Evolutionary conservation across 2,329 filamentous ascomycete genomes (phyloP).

Genomic region (Thermochaetoides dissita): DNA sequence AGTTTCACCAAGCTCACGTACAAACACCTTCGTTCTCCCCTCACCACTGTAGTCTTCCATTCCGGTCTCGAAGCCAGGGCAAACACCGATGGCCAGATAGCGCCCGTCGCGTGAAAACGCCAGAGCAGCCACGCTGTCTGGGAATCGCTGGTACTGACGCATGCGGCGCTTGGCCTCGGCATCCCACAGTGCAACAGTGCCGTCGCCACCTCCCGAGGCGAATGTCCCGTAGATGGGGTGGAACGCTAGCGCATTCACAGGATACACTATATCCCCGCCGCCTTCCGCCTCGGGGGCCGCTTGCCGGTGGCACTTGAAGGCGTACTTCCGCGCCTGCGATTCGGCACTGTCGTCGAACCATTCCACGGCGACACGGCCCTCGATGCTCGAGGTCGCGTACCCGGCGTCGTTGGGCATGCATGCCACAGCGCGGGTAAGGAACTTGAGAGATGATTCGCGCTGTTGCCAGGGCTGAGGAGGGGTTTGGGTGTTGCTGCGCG

Average conservation of each 20-base stretch:
- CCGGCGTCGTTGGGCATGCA: constrained; percentile 96
- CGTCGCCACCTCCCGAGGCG: constrained; percentile 78
- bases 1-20: constrained; percentile 71
- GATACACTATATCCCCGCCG: constrained; percentile 71
- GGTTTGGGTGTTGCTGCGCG: constrained; percentile 30
- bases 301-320: constrained; percentile 95
- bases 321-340: constrained; percentile 86
- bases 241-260: constrained; percentile 80
- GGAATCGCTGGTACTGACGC: constrained; percentile 74
- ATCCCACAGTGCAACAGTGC: constrained; percentile 87
- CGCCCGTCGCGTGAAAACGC: constrained; percentile 66
- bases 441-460: constrained; percentile 86
- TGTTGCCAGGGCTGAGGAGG: constrained; percentile 70
- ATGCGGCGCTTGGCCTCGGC: constrained; percentile 80
- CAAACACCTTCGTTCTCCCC: constrained; percentile 61
- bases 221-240: constrained; percentile 75
- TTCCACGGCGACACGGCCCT: constrained; percentile 89
- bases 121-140: constrained; percentile 62
- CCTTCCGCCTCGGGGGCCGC: constrained; percentile 45
- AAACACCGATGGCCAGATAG: constrained; percentile 65
- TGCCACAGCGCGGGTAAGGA: constrained; percentile 82
- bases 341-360: constrained; percentile 88
- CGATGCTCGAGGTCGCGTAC: constrained; percentile 84
- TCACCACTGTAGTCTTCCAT: constrained; percentile 63
- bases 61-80: constrained; percentile 77